These are phyloP conservation scores for Phytophthora macrochlamydospora DNA, from an alignment of 352 stramenopile genomes.

Conservation along the genomic window DNA sequence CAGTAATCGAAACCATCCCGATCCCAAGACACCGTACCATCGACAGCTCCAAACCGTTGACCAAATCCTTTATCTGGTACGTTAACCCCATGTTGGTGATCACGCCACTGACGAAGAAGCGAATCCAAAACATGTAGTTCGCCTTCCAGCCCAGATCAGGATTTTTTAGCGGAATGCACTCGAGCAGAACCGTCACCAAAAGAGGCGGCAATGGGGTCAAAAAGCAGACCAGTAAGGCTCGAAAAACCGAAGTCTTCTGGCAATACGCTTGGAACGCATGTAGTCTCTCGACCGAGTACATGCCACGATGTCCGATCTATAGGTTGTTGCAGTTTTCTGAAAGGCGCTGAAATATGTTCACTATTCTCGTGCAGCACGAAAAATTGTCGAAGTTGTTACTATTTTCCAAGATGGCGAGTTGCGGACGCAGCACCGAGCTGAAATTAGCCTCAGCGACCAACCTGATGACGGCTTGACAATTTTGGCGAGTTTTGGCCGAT, in stretches of 20 bases:
- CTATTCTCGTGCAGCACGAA: not conserved
- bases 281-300: constrained; percentile 45
- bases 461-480: no score
- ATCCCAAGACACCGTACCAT: constrained; percentile 13
- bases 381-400: no score
- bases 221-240: constrained; percentile 6
- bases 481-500: no score
- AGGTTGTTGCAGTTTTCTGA: constrained; percentile 6
- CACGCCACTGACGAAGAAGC: constrained; percentile 5
- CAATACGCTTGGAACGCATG: constrained; percentile 37
- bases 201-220: constrained; percentile 21
- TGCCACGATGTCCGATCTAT: constrained; percentile 30
- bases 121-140: constrained; percentile 4
- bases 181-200: constrained; percentile 1
- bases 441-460: no score
- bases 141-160: not conserved
- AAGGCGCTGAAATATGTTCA: not conserved
- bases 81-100: constrained; percentile 9
- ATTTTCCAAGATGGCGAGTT: no score
- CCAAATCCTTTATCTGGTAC: constrained; percentile 14
- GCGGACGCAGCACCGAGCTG: no score
- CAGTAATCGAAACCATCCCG: not conserved
- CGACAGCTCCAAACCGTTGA: constrained; percentile 10
- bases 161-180: constrained; percentile 1
- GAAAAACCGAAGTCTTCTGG: constrained; percentile 2